Evolutionary conservation across 2,329 filamentous ascomycete genomes (phyloP).

Genomic region (Colletotrichum sansevieriae): DNA sequence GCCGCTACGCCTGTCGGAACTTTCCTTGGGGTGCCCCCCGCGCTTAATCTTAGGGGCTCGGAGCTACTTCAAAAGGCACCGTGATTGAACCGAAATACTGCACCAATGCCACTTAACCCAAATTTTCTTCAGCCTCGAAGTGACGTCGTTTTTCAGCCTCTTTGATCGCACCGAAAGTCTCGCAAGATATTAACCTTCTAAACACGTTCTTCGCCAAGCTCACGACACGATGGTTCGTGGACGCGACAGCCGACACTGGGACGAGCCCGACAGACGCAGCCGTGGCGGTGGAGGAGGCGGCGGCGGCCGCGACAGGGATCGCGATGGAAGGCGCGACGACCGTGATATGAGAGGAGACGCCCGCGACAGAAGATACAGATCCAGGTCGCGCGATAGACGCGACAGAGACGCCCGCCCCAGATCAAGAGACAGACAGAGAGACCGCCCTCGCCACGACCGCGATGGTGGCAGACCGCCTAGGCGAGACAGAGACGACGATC

Average conservation of each 20-base stretch:
- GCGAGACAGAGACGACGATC: constrained; percentile 47
- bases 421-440: constrained; percentile 52
- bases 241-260: constrained; percentile 71
- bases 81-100: neutral
- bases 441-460: constrained; percentile 51
- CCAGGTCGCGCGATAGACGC: constrained; percentile 51
- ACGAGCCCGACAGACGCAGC: constrained; percentile 61
- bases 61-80: neutral
- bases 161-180: too few relatives aligned
- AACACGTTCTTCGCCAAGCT: too few relatives aligned
- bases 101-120: neutral
- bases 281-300: constrained; percentile 48
- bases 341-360: constrained; percentile 37
- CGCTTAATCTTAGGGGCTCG: constrained; percentile 25
- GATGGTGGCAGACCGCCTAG: constrained; percentile 54
- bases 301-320: constrained; percentile 47
- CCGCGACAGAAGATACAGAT: constrained; percentile 49
- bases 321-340: constrained; percentile 48
- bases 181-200: too few relatives aligned
- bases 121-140: constrained; percentile 34
- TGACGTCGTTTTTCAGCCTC: constrained; percentile 25
- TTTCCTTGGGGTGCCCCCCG: constrained; percentile 12
- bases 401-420: constrained; percentile 45
- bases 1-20: neutral
- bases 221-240: constrained; percentile 28